Conservation (phyloP, 371 early-diverging fungal species). For the Cokeromyces recurvatus region DNA sequence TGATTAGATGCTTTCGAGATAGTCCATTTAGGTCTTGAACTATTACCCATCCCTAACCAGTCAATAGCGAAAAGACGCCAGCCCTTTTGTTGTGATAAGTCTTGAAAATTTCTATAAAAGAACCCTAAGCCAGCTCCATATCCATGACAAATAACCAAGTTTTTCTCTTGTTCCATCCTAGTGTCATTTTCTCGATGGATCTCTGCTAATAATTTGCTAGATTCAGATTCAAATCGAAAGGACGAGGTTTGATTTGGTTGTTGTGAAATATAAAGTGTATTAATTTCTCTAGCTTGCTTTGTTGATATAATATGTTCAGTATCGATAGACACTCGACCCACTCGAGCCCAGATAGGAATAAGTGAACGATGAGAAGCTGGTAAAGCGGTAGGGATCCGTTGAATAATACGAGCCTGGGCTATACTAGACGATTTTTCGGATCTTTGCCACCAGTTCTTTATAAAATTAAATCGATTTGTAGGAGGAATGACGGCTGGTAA, state of each 20-base stretch:
- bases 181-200: conserved; percentile 21
- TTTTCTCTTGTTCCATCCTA: conserved; percentile 1
- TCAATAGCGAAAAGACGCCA: conserved; percentile 77
- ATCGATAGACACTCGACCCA: conserved; percentile 45
- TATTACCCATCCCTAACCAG: conserved; percentile 88
- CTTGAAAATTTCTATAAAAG: conserved; percentile 79
- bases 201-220: conserved; percentile 29
- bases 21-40: conserved; percentile 69
- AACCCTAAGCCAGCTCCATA: conserved; percentile 89
- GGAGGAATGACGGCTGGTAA: conserved; percentile 45
- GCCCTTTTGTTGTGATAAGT: conserved; percentile 60
- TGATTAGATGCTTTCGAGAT: conserved; percentile 29
- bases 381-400: conserved; percentile 34
- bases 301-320: conserved; percentile 23
- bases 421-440: conserved; percentile 41
- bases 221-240: conserved; percentile 23
- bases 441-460: conserved; percentile 46
- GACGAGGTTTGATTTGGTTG: conserved; percentile 15
- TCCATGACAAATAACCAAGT: conserved; percentile 86
- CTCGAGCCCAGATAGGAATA: conserved; percentile 20
- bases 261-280: conserved; percentile 30
- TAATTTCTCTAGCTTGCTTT: conserved; percentile 19
- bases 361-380: conserved; percentile 13
- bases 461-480: conserved; percentile 37
- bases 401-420: conserved; percentile 46